Evolutionary conservation across 2,329 filamentous ascomycete genomes (phyloP).

Genomic region (Boeremia lycopersici): DNA sequence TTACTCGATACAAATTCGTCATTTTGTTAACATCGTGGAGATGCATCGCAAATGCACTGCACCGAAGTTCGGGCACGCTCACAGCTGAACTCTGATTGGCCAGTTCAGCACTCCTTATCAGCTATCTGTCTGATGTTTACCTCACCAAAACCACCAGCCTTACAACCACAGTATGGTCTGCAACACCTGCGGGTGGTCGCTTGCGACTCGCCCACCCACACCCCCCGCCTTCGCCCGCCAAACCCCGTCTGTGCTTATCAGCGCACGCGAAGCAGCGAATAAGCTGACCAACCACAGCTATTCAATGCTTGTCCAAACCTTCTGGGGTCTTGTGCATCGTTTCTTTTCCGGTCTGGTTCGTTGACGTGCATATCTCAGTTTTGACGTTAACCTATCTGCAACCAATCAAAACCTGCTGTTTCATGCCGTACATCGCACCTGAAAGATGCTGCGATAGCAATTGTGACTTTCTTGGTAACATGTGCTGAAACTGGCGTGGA

Average conservation of each 20-base stretch:
- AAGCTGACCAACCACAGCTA: slow-evolving; percentile 5
- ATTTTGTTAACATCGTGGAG: slow-evolving; percentile 1
- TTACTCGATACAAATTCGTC: slow-evolving; percentile 10
- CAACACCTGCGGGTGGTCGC: too few relatives aligned
- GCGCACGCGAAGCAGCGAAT: slow-evolving; percentile 19
- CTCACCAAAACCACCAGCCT: slow-evolving; percentile 24
- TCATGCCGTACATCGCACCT: slow-evolving; percentile 7
- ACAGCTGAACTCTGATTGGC: slow-evolving; percentile 20
- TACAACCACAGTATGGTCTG: neutral
- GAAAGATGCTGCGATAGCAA: slow-evolving; percentile 23
- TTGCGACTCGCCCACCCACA: neutral
- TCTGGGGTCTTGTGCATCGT: slow-evolving; percentile 6
- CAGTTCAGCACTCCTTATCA: slow-evolving; percentile 26
- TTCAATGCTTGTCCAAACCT: neutral
- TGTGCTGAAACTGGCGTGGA: slow-evolving; percentile 9
- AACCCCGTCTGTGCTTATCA: slow-evolving; percentile 25
- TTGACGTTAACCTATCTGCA: slow-evolving; percentile 25
- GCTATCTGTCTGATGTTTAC: slow-evolving; percentile 27
- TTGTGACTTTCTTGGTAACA: neutral
- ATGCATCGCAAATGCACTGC: neutral
- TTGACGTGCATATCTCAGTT: slow-evolving; percentile 6
- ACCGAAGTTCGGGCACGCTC: slow-evolving; percentile 16
- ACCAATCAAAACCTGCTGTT: slow-evolving; percentile 22
- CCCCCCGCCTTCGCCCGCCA: slow-evolving; percentile 15
- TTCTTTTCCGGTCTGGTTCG: slow-evolving; percentile 13